Conservation (phyloP, 768 basidiomycete genomes). For the Lactarius psammicola region DNA sequence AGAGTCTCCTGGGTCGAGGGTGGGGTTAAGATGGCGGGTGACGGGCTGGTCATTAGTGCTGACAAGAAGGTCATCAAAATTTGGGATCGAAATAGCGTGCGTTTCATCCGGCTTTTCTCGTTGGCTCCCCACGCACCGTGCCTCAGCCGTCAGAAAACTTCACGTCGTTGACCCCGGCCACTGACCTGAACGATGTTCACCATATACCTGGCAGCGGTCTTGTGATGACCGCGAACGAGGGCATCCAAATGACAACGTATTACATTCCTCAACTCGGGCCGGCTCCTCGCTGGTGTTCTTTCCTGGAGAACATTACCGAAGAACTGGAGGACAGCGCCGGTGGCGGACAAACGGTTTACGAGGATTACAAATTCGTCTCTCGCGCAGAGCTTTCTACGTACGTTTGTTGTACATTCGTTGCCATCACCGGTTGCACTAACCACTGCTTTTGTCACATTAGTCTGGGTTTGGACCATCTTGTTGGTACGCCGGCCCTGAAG, state of each 20-base stretch:
- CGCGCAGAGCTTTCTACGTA: conserved; percentile 80
- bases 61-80: conserved; percentile 98
- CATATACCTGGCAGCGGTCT: conserved; percentile 88
- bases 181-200: conserved; percentile 87
- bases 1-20: conserved; percentile 88
- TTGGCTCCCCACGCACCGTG: conserved; percentile 13
- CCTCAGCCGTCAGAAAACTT: conserved; percentile 82
- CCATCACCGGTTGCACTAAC: conserved; percentile 7
- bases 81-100: conserved; percentile 84
- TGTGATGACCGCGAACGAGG: conserved; percentile 90
- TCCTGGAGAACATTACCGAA: conserved; percentile 98
- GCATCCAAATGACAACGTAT: conserved; percentile 92
- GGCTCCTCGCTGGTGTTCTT: conserved; percentile 94
- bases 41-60: conserved; percentile 85
- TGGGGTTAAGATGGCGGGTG: conserved; percentile 77
- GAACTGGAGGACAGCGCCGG: conserved; percentile 91
- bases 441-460: conserved; percentile 40
- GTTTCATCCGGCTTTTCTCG: conserved; percentile 46
- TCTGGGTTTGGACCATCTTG: conserved; percentile 90
- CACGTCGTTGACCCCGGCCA: conserved; percentile 86
- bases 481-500: conserved; percentile 93
- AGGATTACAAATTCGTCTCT: conserved; percentile 98
- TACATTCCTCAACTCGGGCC: conserved; percentile 96
- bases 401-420: conserved; percentile 35
- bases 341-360: conserved; percentile 66